Conservation (phyloP, 345 rosid genomes). For the Brassica cretica region DNA sequence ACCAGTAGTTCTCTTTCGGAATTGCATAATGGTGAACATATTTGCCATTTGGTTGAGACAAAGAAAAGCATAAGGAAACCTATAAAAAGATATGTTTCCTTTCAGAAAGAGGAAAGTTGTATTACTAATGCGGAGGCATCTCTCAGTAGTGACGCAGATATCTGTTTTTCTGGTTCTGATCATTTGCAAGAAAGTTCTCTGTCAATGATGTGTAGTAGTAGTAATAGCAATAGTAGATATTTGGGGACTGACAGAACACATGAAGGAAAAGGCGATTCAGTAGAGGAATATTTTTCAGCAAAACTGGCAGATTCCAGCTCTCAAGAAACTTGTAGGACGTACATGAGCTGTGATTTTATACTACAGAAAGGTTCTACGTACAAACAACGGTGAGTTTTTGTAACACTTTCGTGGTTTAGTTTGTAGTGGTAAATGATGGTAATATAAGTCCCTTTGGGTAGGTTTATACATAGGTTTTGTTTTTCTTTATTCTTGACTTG, state of each 20-base stretch:
- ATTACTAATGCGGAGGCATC: conserved; percentile 37
- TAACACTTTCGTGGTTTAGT: conserved; percentile 17
- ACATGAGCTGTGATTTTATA: conserved; percentile 60
- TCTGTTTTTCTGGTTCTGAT: conserved; percentile 27
- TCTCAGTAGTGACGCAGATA: conserved; percentile 37
- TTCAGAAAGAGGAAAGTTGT: conserved; percentile 48
- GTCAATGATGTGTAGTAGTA: neutral
- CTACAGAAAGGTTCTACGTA: conserved; percentile 57
- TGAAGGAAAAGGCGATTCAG: conserved; percentile 45
- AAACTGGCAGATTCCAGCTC: conserved; percentile 56
- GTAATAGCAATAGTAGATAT: conserved; percentile 14
- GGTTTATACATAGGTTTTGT: neutral
- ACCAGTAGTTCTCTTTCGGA: conserved; percentile 26
- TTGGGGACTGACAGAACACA: conserved; percentile 39
- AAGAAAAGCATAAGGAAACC: conserved; percentile 54
- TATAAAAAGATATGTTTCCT: conserved; percentile 57
- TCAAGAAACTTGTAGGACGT: conserved; percentile 61
- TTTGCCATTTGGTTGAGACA: conserved; percentile 44
- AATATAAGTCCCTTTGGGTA: neutral
- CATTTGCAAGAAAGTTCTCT: neutral
- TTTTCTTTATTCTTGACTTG: neutral
- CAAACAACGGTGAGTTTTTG: conserved; percentile 56
- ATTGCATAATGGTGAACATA: conserved; percentile 44
- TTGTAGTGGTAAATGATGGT: conserved; percentile 1
- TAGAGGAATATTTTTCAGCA: conserved; percentile 58